Conservation (phyloP, 1,284 basidiomycete genomes). For the Cutaneotrichosporon cutaneum region DNA sequence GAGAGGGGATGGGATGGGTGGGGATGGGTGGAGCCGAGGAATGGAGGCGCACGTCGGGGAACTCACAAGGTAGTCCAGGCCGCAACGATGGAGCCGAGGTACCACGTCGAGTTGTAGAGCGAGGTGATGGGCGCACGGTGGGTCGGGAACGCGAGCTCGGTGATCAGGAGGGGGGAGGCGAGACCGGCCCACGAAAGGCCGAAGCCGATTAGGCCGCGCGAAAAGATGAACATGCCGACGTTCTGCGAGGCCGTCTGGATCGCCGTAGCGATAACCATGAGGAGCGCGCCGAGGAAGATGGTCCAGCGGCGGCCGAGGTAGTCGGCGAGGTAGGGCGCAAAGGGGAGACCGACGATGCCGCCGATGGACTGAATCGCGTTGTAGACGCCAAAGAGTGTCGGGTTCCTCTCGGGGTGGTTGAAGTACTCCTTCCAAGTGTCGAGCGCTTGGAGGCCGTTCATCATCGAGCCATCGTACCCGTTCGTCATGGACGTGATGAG, state of each 20-base stretch:
- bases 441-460: conserved; percentile 29
- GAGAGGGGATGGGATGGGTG: neutral
- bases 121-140: conserved; percentile 62
- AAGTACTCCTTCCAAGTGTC: conserved; percentile 19
- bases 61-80: conserved; percentile 25
- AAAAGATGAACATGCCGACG: conserved; percentile 65
- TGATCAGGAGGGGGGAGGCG: conserved; percentile 70
- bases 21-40: no score
- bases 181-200: conserved; percentile 56
- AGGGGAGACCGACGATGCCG: conserved; percentile 29
- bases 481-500: conserved; percentile 38
- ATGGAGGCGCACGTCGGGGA: neutral
- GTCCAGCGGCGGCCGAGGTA: conserved; percentile 44
- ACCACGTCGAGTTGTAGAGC: conserved; percentile 33
- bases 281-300: conserved; percentile 30
- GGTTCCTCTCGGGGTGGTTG: conserved; percentile 11
- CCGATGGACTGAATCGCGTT: conserved; percentile 38
- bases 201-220: conserved; percentile 62
- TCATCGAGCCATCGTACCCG: conserved; percentile 32
- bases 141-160: conserved; percentile 72
- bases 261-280: conserved; percentile 33
- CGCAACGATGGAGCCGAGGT: conserved; percentile 23
- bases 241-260: conserved; percentile 55
- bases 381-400: conserved; percentile 28
- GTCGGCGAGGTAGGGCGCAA: conserved; percentile 36